These are phyloP conservation scores for Kuraishia hungarica DNA, from an alignment of 805 yeast genomes.

Conservation along the genomic window DNA sequence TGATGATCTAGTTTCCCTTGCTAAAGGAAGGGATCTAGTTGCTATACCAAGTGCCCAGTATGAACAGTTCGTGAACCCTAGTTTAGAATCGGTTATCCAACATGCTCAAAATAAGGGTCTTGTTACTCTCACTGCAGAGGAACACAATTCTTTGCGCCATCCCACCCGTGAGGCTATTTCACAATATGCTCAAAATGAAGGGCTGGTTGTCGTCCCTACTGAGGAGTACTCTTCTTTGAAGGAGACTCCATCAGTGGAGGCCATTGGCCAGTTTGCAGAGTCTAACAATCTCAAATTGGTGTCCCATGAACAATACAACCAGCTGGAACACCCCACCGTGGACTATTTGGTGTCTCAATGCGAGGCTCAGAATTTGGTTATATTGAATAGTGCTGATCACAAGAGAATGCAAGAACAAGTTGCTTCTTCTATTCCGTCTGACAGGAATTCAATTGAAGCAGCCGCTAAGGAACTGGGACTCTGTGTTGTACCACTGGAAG, in stretches of 20 bases:
- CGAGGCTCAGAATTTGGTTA: not conserved
- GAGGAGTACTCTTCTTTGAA: not conserved
- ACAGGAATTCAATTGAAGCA: conserved; percentile 6
- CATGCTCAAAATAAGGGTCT: not conserved
- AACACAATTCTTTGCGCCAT: conserved; percentile 6
- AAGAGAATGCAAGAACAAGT: not conserved
- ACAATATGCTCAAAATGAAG: conserved; percentile 1
- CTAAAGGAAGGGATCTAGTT: conserved; percentile 24
- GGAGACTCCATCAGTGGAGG: not conserved
- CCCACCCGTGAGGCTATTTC: conserved; percentile 5
- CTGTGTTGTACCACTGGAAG: conserved; percentile 1
- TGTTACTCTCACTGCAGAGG: conserved; percentile 9
- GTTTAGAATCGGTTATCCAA: not conserved
- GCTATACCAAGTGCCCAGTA: conserved; percentile 27
- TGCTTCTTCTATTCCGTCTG: not conserved
- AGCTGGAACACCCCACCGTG: conserved; percentile 1
- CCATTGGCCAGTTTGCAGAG: not conserved
- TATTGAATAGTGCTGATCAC: conserved; percentile 1
- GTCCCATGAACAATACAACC: not conserved
- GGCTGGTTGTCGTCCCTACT: conserved; percentile 3
- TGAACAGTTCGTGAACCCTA: conserved; percentile 9
- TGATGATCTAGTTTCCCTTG: conserved; percentile 14
- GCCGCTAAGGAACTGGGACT: conserved; percentile 12
- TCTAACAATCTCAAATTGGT: not conserved
- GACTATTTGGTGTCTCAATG: not conserved